These are phyloP conservation scores for Xanthoconium stramineum DNA, from an alignment of 768 basidiomycete species.

Conservation along the genomic window DNA sequence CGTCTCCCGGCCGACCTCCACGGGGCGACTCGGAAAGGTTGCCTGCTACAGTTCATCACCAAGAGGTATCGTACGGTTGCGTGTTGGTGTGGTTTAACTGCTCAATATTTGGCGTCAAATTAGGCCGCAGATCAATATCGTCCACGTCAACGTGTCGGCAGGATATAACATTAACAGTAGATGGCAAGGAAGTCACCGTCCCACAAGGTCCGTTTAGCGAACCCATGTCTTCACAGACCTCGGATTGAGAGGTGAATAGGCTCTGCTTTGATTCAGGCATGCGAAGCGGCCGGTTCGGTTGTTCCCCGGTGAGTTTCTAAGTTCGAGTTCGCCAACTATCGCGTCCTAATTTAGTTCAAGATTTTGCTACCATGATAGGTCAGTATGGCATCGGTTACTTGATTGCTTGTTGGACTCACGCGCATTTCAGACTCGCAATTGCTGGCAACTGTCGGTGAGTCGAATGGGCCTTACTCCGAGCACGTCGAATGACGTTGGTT, in stretches of 20 bases:
- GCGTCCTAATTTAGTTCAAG: conserved; percentile 35
- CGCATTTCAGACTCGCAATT: conserved; percentile 70
- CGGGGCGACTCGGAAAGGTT: conserved; percentile 69
- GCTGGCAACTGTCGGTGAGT: conserved; percentile 95
- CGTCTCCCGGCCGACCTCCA: conserved; percentile 63
- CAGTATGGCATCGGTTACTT: conserved; percentile 9
- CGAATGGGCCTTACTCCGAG: background rate
- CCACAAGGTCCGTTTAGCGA: conserved; percentile 73
- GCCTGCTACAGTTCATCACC: conserved; percentile 39
- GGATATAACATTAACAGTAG: conserved; percentile 89
- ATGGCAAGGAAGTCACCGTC: conserved; percentile 96
- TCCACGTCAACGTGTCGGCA: conserved; percentile 65
- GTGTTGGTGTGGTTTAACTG: background rate
- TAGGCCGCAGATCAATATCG: conserved; percentile 61
- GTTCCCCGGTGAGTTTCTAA: conserved; percentile 63
- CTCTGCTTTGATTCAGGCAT: conserved; percentile 95
- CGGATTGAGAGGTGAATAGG: conserved; percentile 42
- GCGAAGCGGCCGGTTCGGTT: conserved; percentile 81
- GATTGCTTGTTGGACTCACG: conserved; percentile 1
- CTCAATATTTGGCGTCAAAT: conserved; percentile 4
- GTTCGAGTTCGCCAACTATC: background rate
- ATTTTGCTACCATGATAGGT: conserved; percentile 88
- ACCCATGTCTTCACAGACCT: background rate
- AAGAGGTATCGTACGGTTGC: conserved; percentile 24
- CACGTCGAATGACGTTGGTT: conserved; percentile 3